Percentiles rank a stretch among this genome's conserved stretches.
phyloP scores from a whole-genome alignment of 2,329 filamentous ascomycete genomes.

The Pseudofabraea citricarpa region DNA sequence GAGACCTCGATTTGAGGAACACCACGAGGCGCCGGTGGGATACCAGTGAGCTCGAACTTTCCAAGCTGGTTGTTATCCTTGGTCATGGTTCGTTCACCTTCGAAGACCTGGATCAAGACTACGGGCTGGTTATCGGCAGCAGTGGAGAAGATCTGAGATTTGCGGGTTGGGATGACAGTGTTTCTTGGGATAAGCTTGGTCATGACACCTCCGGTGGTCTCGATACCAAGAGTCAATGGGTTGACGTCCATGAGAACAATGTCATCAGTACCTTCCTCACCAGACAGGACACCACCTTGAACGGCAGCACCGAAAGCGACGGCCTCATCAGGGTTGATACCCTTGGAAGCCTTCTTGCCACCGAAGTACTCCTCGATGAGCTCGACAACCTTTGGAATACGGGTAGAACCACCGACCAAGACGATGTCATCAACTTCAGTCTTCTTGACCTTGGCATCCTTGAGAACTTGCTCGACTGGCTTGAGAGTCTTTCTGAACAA shows the following conservation, averaged over 20 bases:
- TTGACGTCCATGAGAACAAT: conserved; percentile 97
- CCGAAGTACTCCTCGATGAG: conserved; percentile 94
- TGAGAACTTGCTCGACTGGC: conserved; percentile 97
- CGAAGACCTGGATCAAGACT: conserved; percentile 91
- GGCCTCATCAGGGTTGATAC: conserved; percentile 98
- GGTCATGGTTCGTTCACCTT: conserved; percentile 89
- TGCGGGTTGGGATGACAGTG: conserved; percentile 91
- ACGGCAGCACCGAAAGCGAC: conserved; percentile 97
- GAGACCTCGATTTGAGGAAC: conserved; percentile 98
- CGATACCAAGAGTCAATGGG: conserved; percentile 92
- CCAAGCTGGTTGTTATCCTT: conserved; percentile 97
- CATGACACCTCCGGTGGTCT: conserved; percentile 97
- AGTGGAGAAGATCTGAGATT: conserved; percentile 97
- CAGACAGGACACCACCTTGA: conserved; percentile 91
- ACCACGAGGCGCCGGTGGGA: conserved; percentile 90
- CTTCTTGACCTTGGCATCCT: conserved; percentile 98
- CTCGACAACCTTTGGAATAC: conserved; percentile 95
- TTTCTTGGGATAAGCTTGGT: conserved; percentile 94
- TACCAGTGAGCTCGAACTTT: conserved; percentile 97
- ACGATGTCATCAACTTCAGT: conserved; percentile 92
- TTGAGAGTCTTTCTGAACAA: conserved; percentile 99
- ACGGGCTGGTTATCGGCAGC: conserved; percentile 95
- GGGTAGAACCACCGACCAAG: conserved; percentile 95
- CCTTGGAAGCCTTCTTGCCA: conserved; percentile 97
- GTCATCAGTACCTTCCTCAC: conserved; percentile 74